Evolutionary conservation across 305 asterid genomes (phyloP), one percentile per base, ranked within the genome.

Genomic region (Ruellia speciosa): DNA sequence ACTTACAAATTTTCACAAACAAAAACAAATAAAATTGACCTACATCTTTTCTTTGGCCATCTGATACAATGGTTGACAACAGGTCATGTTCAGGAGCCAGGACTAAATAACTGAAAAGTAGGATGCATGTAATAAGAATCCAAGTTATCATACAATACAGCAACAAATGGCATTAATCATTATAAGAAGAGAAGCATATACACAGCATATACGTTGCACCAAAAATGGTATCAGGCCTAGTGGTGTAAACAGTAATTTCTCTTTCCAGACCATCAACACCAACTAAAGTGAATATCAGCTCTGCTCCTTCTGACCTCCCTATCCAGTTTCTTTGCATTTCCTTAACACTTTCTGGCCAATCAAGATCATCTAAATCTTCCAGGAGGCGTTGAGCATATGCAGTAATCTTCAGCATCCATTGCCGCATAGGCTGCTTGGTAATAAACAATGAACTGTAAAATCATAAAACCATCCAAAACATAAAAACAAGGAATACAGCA

Each of bases 371-470:
- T 63, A 88, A 74, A 84, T 92, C 99, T 78, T 82, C 87, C 72
- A 92, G 94, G 72, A 88, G 99, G 67, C 94, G 92, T 56, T 92
- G 90, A 53, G 96, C 99, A 79, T 88, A 92, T 52, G 90, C 99
- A 77, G 99, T 92, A 68, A 88, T 88, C 90, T 66, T 86, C 83
- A 92, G 82, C 95, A 92, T 92, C 99, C 99, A 92, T 63, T 92
- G 99, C 82, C 94, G 90, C 99, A 92, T 92, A 72, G 99, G 99
- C 99, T 88, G 95, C 94, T 92, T 83, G 88, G 90, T 76, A 86
- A 88, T 81, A 88, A 86, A 88, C 84, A 92, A 87, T 71, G 73
- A 83, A 86, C 90, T 83, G 96, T 82, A 92, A 83, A 92, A 83
- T 85, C 87, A 82, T 83, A 78, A 80, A 77, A 80, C 87, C 87